Evolutionary conservation across 768 basidiomycete species (phyloP), one percentile per base, ranked within the genome.

Genomic region (Pleurotus giganteus): DNA sequence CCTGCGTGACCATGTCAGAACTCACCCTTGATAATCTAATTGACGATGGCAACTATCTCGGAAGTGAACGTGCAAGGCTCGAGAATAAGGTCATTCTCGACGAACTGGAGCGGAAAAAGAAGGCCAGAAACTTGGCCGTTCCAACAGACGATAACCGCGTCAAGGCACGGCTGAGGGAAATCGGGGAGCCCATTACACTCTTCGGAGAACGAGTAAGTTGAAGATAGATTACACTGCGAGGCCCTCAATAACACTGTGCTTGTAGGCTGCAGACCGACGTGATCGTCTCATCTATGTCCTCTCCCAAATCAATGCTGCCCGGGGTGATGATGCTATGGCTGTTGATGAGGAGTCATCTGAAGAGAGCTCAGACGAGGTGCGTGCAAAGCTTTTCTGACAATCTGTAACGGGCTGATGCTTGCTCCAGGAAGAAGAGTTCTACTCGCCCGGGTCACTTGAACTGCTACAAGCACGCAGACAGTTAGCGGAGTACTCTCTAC

Each of bases 81-180:
- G 90, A 91, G 69, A 92, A 94, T 74, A 86, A 89, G 64, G 88
- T 88, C 60, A 84, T 98, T 51, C 78, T 98, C 44, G 91, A 93
- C 66, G 94, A 97, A 70, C 84, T 99, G n/a, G 97, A 99, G 67
- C 83, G 95, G 60, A 97, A 96, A 80, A 97, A 97, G 78, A 89
- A 93, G 64, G 89, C 95, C 11, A 81, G 97, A 59, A 87, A 79
- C 57, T 83, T 98, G 73, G 97, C 95, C 5, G 94, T 98, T 8
- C 97, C 97, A 6, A 99, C 97, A 5, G 96, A 98, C 70, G 97
- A 98, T 71, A 89, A 84, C 64, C 87, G 89, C 60, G 97, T 99
- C 64, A 89, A 89, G 66, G 85, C 88, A 34, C 80, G 91, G 55
- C 77, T 99, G 56, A 79, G 97, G 54, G 93, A 96, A 72, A 86